Evolutionary conservation across 345 rosid species (phyloP).

Genomic region (Capsella bursapastoris): DNA sequence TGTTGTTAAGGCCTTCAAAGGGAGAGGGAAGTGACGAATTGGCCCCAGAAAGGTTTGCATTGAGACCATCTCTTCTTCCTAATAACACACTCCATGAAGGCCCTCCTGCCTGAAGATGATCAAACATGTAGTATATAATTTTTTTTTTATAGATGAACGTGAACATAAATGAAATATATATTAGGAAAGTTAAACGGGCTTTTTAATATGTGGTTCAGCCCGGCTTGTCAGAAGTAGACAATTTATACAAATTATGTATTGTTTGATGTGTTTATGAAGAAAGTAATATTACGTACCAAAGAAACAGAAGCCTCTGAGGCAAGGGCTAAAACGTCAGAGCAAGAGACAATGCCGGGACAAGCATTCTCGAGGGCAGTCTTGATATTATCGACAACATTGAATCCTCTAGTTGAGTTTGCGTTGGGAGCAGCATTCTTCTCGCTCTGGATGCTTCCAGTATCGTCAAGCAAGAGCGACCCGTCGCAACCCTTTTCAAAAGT

Average conservation of each 20-base stretch:
- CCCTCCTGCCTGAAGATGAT: slow-evolving; percentile 45
- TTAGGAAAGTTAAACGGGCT: too few species aligned
- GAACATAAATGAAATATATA: not conserved
- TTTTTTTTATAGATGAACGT: too few species aligned
- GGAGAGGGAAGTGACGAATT: slow-evolving; percentile 40
- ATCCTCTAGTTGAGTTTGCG: slow-evolving; percentile 62
- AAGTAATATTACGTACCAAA: slow-evolving; percentile 49
- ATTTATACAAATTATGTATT: not conserved
- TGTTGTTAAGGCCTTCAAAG: slow-evolving; percentile 36
- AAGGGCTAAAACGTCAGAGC: slow-evolving; percentile 76
- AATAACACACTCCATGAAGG: slow-evolving; percentile 44
- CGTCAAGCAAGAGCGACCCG: slow-evolving; percentile 67
- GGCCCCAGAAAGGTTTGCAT: slow-evolving; percentile 40
- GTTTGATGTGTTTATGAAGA: not conserved
- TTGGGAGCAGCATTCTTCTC: slow-evolving; percentile 66
- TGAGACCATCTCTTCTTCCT: slow-evolving; percentile 48
- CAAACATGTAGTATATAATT: not conserved
- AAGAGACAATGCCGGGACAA: slow-evolving; percentile 77
- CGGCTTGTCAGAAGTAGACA: not conserved
- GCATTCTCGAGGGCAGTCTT: slow-evolving; percentile 66
- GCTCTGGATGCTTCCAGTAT: slow-evolving; percentile 53
- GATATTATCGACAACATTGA: slow-evolving; percentile 66
- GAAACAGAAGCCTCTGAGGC: slow-evolving; percentile 66
- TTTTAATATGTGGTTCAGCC: not conserved
- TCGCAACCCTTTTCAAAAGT: slow-evolving; percentile 64